These are phyloP conservation scores for Zalaria sp. DNA, from an alignment of 2,329 filamentous ascomycete species.

Conservation along the genomic window DNA sequence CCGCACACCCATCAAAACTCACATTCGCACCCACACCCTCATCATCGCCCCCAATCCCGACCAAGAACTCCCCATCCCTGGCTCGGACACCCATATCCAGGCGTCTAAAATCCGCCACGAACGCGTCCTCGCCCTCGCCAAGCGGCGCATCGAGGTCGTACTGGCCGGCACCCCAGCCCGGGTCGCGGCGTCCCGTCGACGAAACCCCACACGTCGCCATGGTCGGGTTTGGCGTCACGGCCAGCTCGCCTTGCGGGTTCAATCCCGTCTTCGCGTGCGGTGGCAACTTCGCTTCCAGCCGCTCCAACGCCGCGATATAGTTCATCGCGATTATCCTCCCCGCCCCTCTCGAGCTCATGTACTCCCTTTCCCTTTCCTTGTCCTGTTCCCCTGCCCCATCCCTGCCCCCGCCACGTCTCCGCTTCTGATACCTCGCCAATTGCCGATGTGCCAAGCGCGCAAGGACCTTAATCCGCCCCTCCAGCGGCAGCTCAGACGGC, in stretches of 20 bases:
- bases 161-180: constrained; percentile 16
- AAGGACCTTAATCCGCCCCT: constrained; percentile 24
- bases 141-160: constrained; percentile 11
- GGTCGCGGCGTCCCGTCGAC: constrained; percentile 24
- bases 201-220: constrained; percentile 31
- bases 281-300: constrained; percentile 21
- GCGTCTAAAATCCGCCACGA: constrained; percentile 25
- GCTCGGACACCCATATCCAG: constrained; percentile 26
- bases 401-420: constrained; percentile 10
- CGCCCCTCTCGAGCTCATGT: constrained; percentile 22
- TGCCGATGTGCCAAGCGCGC: constrained; percentile 27
- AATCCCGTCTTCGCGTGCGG: constrained; percentile 11
- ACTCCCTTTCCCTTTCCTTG: constrained; percentile 6
- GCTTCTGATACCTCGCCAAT: constrained; percentile 30
- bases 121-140: constrained; percentile 15
- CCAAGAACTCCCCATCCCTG: constrained; percentile 31
- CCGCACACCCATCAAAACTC: constrained; percentile 22
- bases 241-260: constrained; percentile 24
- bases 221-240: constrained; percentile 15
- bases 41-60: constrained; percentile 24
- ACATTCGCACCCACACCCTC: constrained; percentile 25
- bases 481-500: constrained; percentile 18
- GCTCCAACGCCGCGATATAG: constrained; percentile 27
- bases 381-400: constrained; percentile 8
- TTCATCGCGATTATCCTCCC: constrained; percentile 27